These are phyloP conservation scores for Ophiocordyceps polyrhachis-furcata DNA, from an alignment of 2,329 filamentous ascomycete species.

Conservation along the genomic window DNA sequence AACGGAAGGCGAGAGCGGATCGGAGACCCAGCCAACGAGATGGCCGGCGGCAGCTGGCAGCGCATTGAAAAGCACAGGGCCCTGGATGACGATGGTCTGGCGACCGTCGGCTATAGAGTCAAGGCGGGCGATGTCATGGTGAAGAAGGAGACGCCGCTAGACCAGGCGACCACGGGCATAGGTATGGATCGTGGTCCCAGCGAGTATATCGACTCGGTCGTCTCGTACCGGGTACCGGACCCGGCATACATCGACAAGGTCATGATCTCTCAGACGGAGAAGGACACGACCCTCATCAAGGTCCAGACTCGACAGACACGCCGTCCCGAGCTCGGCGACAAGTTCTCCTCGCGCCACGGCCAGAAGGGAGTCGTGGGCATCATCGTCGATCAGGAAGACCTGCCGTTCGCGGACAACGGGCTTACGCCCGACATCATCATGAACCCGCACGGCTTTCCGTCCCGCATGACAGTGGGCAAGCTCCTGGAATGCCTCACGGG, in stretches of 20 bases:
- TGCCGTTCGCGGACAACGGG: slow-evolving; percentile 85
- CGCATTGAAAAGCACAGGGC: slow-evolving; percentile 50
- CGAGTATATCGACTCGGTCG: slow-evolving; percentile 46
- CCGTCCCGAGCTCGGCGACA: slow-evolving; percentile 87
- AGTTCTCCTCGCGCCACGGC: slow-evolving; percentile 95
- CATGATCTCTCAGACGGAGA: slow-evolving; percentile 77
- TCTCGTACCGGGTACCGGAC: slow-evolving; percentile 70
- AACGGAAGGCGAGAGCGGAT: slow-evolving; percentile 58
- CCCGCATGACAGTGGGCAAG: slow-evolving; percentile 98
- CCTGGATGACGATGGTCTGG: slow-evolving; percentile 73
- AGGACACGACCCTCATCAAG: slow-evolving; percentile 74
- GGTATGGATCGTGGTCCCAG: slow-evolving; percentile 45
- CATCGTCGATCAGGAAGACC: slow-evolving; percentile 88
- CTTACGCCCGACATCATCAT: slow-evolving; percentile 98
- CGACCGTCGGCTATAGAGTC: slow-evolving; percentile 67
- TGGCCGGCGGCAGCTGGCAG: slow-evolving; percentile 37
- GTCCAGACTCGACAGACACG: slow-evolving; percentile 92
- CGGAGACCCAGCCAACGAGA: slow-evolving; percentile 33
- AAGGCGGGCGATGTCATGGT: slow-evolving; percentile 69
- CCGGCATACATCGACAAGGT: slow-evolving; percentile 90
- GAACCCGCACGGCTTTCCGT: slow-evolving; percentile 99
- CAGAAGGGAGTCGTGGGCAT: slow-evolving; percentile 97
- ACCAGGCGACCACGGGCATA: slow-evolving; percentile 54
- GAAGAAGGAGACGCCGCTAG: slow-evolving; percentile 72
- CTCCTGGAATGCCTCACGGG: slow-evolving; percentile 88